Base-by-base conservation (phyloP, 2,329 filamentous ascomycete species). In the Tolypocladium sp. region DNA sequence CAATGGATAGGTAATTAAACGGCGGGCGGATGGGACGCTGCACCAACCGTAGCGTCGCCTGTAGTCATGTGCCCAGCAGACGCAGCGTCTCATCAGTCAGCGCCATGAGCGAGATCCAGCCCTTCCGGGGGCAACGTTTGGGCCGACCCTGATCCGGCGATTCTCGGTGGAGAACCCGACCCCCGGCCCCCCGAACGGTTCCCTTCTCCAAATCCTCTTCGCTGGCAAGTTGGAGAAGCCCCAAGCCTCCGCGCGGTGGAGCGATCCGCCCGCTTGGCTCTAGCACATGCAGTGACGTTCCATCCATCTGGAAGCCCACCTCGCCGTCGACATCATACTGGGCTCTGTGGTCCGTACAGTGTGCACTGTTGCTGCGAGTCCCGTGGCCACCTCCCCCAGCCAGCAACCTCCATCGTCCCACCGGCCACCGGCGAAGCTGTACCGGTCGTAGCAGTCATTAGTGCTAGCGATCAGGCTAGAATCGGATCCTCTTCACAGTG, bases 221-320 rank as follows among this genome's bases (percentile, higher is more conserved):
- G 40, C 40, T 51, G 15, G 46, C 17, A 6, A 27, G 46, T 17
- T 20, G 46, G 46, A 51, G 27, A 13, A 33, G 46, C 46, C 46
- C 27, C 13, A 40, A 9, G 13, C 38, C 13, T 40, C 41, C 22
- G 55, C 49, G 27, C n/a, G 49, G 49, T 52, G 49, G 49, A 35
- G 12, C 49, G 49, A 35, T 35, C 35, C 49, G 49, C 49, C 49
- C 49, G 27, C 49, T 33, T 5, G 49, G 49, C 49, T 22, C 49
- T 13, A 13, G 59, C 57, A 10, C 56, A 60, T 63, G 64, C 62
- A 58, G 64, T 66, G 64, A 66, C 64, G 64, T 66, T 66, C 60
- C 64, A 66, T 66, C 63, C 59, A 60, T 52, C 49, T 52, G 17
- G 27, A 52, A 52, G 49, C 49, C 49, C 49, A 52, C 49, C 49